A percentile compares a stretch with the other conserved stretches of the same genome.
Evolutionary conservation across 352 stramenopile species (phyloP).

Genomic region (Pythium scleroteichum): DNA sequence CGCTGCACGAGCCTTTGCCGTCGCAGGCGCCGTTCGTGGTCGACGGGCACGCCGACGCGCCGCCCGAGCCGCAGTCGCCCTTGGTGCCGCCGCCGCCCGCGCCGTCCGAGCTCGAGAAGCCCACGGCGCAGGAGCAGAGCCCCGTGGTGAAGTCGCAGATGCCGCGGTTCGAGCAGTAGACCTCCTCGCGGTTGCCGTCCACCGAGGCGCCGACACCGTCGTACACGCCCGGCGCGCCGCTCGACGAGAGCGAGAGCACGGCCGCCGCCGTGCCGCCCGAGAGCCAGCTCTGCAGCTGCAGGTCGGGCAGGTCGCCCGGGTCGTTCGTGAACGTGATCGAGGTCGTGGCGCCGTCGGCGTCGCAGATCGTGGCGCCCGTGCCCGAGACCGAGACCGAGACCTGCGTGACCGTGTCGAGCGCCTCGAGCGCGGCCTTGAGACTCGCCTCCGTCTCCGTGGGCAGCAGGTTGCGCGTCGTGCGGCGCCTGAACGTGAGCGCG

Average conservation of each 20-base stretch:
- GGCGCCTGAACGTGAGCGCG: conserved; percentile 61
- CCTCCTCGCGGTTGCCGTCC: conserved; percentile 51
- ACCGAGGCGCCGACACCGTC: conserved; percentile 10
- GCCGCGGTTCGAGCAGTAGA: conserved; percentile 87
- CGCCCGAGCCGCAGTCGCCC: conserved; percentile 52
- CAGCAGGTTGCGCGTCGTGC: conserved; percentile 54
- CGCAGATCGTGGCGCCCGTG: conserved; percentile 34
- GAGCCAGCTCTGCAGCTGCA: conserved; percentile 54
- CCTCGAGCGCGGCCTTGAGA: conserved; percentile 56
- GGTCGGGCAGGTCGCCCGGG: conserved; percentile 47
- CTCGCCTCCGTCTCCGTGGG: conserved; percentile 34
- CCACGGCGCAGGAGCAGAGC: conserved; percentile 64
- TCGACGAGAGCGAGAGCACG: conserved; percentile 19
- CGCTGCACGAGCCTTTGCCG: conserved; percentile 47
- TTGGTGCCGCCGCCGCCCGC: conserved; percentile 34
- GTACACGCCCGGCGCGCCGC: conserved; percentile 7
- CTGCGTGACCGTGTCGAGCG: conserved; percentile 54
- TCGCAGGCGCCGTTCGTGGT: conserved; percentile 42
- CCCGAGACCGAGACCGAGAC: conserved; percentile 38
- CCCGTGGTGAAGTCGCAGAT: conserved; percentile 58
- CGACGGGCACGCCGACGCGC: conserved; percentile 36
- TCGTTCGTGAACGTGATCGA: conserved; percentile 78
- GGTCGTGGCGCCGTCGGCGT: conserved; percentile 36
- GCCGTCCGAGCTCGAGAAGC: conserved; percentile 65
- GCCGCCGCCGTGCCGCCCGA: conserved; percentile 21